Base-by-base conservation (phyloP, 2,329 filamentous ascomycete genomes). In the Macrophomina pseudophaseolina region DNA sequence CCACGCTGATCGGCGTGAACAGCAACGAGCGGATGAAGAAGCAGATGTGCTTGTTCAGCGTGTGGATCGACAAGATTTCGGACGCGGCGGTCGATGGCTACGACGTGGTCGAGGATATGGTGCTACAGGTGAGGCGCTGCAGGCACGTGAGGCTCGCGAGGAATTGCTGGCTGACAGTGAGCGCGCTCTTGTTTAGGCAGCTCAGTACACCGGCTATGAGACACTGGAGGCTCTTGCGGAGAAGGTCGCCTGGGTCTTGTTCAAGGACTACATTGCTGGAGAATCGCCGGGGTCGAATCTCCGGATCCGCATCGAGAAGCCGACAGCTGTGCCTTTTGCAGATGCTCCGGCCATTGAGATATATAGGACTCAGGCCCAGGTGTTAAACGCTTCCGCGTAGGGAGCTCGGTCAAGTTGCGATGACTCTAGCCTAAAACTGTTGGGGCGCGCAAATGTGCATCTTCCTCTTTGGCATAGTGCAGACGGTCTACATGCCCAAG, bases 1-100 rank as follows among this genome's bases (percentile, higher is more conserved):
- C 90, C 32, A 88, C 87, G 38, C 76, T 94, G 59, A 86, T 94
- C 54, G 91, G 91, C 0, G 86, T 94, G 33, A 93, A 94, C 72
- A 76, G 81, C 28, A 90, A 93, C 72, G 91, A 94, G 82, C 81
- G 91, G 69, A 70, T 79, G 42, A 75, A 75, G 66, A 90, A 87
- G 77, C 91, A 93, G 78, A 84, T 90, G 62, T 84, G 92, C 1
- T 78, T 90, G 16, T 83, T 86, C 9, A 89, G 86, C 66, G 75
- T 92, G 11, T 85, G 87, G 75, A 79, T 92, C 59, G 88, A 91
- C 65, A 78, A 80, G 60, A 81, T 84, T 53, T 74, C 79, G 46
- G 64, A 67, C 5, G 75, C 74, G 9, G 69, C 71, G 11, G 75
- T 77, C 23, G 87, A 92, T 74, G 76, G 80, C 18, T 87, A 88